phyloP scores from a whole-genome alignment of 768 basidiomycete genomes.

The Hygrophorus pudorinus region DNA sequence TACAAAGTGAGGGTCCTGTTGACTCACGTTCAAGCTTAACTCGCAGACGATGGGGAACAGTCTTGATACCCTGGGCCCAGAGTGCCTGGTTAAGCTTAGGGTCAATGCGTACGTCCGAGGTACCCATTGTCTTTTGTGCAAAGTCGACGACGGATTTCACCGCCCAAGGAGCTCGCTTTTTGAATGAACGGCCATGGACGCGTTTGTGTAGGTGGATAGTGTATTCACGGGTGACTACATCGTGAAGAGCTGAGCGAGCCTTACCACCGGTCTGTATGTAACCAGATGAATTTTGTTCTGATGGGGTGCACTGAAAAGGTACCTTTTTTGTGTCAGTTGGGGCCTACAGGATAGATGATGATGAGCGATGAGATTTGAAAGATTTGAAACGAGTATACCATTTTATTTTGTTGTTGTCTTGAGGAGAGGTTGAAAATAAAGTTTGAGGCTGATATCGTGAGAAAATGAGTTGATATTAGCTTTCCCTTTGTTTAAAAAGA shows the following conservation, averaged over 20 bases:
- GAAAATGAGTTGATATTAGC: not conserved
- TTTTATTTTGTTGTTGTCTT: too few species aligned
- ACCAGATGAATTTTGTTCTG: not conserved
- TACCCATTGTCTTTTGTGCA: constrained; percentile 93
- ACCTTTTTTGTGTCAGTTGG: constrained; percentile 44
- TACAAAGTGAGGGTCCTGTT: not conserved
- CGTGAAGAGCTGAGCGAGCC: constrained; percentile 92
- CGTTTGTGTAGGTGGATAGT: constrained; percentile 96
- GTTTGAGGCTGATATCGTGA: too few species aligned
- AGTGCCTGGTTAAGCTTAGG: constrained; percentile 94
- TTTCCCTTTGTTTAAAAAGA: not conserved
- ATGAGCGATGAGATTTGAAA: too few species aligned
- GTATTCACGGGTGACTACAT: constrained; percentile 98
- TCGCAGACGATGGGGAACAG: constrained; percentile 83
- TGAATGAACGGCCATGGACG: constrained; percentile 88
- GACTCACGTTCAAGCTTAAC: constrained; percentile 90
- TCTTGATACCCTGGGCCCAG: constrained; percentile 92
- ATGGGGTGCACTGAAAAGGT: not conserved
- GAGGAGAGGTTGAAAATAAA: too few species aligned
- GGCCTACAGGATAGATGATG: constrained; percentile 27
- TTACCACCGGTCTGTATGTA: constrained; percentile 56
- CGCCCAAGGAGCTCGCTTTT: constrained; percentile 95
- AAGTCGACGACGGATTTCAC: constrained; percentile 92
- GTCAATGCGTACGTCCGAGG: constrained; percentile 86
- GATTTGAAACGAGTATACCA: too few species aligned